phyloP scores from a whole-genome alignment of 2,329 filamentous ascomycete species.

The Trichoderma asperellum region DNA sequence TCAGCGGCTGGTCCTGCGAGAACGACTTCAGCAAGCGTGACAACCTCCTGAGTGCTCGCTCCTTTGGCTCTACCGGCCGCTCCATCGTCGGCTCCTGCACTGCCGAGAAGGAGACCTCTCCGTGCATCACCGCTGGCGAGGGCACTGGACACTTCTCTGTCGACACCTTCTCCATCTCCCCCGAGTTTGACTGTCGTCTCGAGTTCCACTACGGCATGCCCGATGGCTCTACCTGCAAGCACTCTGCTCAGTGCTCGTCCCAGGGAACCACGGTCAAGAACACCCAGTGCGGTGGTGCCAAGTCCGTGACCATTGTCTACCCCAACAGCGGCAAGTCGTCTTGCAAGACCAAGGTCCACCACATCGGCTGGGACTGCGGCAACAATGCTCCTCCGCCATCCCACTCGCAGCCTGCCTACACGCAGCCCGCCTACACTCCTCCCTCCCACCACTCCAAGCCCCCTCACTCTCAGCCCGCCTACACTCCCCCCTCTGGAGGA shows the following conservation, averaged over 20 bases:
- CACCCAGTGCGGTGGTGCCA: constrained; percentile 90
- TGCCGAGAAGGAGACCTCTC: constrained; percentile 51
- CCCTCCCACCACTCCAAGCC: constrained; percentile 1
- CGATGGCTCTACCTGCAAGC: constrained; percentile 80
- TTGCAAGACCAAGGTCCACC: constrained; percentile 75
- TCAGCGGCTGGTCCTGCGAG: constrained; percentile 72
- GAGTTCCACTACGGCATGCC: constrained; percentile 88
- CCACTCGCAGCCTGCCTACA: constrained; percentile 3
- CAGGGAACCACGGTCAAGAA: constrained; percentile 75
- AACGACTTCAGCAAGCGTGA: constrained; percentile 63
- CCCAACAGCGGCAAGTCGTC: constrained; percentile 61
- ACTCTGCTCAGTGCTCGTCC: constrained; percentile 68
- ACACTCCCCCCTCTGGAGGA: constrained; percentile 15
- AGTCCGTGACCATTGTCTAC: constrained; percentile 73
- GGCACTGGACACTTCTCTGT: constrained; percentile 69
- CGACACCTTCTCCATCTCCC: constrained; percentile 70
- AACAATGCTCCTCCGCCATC: constrained; percentile 18
- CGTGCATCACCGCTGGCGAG: constrained; percentile 61
- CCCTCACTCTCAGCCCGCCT: not conserved
- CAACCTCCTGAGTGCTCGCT: constrained; percentile 55
- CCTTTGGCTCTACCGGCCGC: constrained; percentile 52
- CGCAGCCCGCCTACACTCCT: constrained; percentile 9
- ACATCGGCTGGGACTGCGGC: constrained; percentile 51
- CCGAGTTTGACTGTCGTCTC: constrained; percentile 76
- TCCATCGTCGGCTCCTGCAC: constrained; percentile 62